Base-by-base conservation (phyloP, 306 rosid species). In the Notholithocarpus densiflorus region DNA sequence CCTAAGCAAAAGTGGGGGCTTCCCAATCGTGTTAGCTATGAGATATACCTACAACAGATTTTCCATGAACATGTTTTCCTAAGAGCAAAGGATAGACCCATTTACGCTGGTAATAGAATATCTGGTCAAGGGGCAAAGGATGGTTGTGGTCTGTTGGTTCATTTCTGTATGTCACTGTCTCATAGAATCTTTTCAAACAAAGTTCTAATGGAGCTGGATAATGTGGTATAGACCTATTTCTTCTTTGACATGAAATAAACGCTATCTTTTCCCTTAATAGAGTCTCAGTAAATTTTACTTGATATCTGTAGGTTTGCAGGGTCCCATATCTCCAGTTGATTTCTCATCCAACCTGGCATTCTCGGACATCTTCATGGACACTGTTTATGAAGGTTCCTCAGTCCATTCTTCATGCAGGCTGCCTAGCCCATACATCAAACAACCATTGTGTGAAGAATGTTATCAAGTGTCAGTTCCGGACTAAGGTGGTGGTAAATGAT, bases 341-440 rank as follows among this genome's bases (percentile, higher is more conserved):
- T 78, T 90, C 97, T 70, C 89, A 95, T 79, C 96, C 94, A 55
- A 90, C 99, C 2, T 90, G 99, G 99, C 88, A 91, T 84, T 95
- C 94, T 82, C 91, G 97, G 24, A 82, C 87, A 20, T 95, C 98
- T 10, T 91, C 98, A 11, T 95, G 99, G 98, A 91, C 92, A n/a
- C 81, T 92, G 23, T 77, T 69, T 83, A 84, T 93, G 90, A 92
- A 89, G 82, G 85, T 94, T 87, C 94, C 97, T 71, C 87, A 74
- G 45, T 87, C 97, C 68, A 84, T 89, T 73, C 87, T 90, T 62
- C 89, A 72, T 60, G 84, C 84, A 24, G 19, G 86, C 73, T 64
- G 81, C 86, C 86, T 86, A 83, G 75, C 27, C 73, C 88, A 72
- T 79, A 73, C 88, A 43, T 80, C 91, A 70, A 89, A 83, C 57